A percentile compares a stretch with the other conserved stretches of the same genome.
phyloP scores from a whole-genome alignment of 805 yeast genomes.

The Kodamaea kakaduensis region DNA sequence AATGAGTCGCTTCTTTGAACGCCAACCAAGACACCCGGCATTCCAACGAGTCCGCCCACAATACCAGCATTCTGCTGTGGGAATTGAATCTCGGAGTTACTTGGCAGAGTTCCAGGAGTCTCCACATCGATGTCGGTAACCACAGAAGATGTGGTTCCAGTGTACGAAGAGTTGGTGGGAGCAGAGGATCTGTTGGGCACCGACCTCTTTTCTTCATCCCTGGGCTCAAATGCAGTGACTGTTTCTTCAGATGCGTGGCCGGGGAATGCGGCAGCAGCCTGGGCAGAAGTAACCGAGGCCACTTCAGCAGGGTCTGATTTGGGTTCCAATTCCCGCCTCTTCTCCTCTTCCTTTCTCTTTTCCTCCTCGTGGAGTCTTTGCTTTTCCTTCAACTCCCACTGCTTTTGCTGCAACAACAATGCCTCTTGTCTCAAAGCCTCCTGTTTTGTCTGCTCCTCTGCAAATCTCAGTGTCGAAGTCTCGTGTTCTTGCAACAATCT shows the following conservation, averaged over 20 bases:
- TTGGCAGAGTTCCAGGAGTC: conserved; percentile 48
- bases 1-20: conserved; percentile 70
- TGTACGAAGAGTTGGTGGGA: conserved; percentile 3
- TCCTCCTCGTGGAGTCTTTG: conserved; percentile 4
- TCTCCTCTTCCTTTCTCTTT: conserved; percentile 4
- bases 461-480: conserved; percentile 1
- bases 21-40: conserved; percentile 43
- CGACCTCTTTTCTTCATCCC: conserved; percentile 14
- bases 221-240: conserved; percentile 23
- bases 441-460: conserved; percentile 7
- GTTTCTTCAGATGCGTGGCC: conserved; percentile 1
- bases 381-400: conserved; percentile 5
- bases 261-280: conserved; percentile 3
- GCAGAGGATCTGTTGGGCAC: conserved; percentile 1
- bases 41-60: conserved; percentile 39
- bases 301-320: conserved; percentile 6
- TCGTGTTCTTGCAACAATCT: conserved; percentile 12
- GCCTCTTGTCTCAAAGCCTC: conserved; percentile 7
- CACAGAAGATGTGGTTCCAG: conserved; percentile 6
- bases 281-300: conserved; percentile 12
- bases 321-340: neutral
- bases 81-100: conserved; percentile 46
- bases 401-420: conserved; percentile 6
- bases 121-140: conserved; percentile 26
- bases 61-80: conserved; percentile 32